These are phyloP conservation scores for Porcisia hertigi DNA, from an alignment of 208 protist genomes.

Conservation along the genomic window DNA sequence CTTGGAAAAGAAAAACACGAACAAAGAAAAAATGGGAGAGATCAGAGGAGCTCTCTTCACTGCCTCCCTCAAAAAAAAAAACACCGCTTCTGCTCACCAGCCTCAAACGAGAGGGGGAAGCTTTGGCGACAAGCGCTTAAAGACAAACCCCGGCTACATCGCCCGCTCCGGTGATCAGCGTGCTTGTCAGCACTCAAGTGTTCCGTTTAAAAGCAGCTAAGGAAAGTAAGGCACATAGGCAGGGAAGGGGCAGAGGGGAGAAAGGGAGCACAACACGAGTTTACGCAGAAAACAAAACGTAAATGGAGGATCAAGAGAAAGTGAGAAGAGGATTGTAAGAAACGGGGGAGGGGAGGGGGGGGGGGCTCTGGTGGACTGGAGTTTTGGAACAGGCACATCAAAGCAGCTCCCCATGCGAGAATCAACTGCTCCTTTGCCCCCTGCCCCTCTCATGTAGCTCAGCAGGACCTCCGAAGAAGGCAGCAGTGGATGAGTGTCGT, in stretches of 20 bases:
- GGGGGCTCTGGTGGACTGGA: background rate
- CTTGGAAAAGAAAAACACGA: background rate
- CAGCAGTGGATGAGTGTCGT: background rate
- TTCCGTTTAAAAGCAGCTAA: background rate
- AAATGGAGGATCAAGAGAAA: constrained; percentile 7
- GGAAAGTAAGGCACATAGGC: background rate
- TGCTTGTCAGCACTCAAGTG: background rate
- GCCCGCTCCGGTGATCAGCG: background rate
- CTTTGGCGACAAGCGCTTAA: background rate
- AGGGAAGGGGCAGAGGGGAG: too few species aligned
- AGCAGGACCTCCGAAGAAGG: background rate
- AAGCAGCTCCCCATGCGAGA: background rate
- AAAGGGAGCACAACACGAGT: background rate
- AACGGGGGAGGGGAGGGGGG: background rate
- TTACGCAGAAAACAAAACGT: background rate
- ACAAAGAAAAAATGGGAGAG: background rate
- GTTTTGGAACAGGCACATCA: background rate
- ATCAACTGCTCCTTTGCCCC: background rate
- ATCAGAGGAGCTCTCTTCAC: background rate
- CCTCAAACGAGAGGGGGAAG: too few species aligned
- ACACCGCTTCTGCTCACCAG: background rate
- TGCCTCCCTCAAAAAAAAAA: too few species aligned
- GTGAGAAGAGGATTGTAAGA: constrained; percentile 4
- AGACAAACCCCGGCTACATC: background rate
- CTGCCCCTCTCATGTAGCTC: background rate